A percentile compares a stretch with the other conserved stretches of the same genome.
phyloP scores from a whole-genome alignment of 495 filamentous ascomycete genomes.

The Bacidia gigantensis region DNA sequence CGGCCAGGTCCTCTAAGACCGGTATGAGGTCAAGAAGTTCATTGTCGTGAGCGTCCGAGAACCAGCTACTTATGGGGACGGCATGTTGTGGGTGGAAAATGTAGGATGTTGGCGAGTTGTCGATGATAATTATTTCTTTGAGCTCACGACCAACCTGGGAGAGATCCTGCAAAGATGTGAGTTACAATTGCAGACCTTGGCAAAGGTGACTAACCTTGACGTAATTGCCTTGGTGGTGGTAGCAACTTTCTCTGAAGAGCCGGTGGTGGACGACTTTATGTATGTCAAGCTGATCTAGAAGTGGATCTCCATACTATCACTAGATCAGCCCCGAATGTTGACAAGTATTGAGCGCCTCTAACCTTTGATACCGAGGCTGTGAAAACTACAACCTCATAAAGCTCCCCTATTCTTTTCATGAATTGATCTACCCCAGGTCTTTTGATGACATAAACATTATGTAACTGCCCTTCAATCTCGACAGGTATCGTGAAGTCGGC shows the following conservation, averaged over 20 bases:
- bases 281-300: constrained; percentile 94
- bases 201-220: constrained; percentile 53
- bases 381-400: constrained; percentile 98
- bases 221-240: constrained; percentile 98
- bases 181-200: neutral
- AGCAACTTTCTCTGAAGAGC: constrained; percentile 95
- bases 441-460: constrained; percentile 99
- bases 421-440: constrained; percentile 94
- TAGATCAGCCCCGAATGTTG: neutral
- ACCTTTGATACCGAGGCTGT: constrained; percentile 98
- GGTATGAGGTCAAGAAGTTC: constrained; percentile 96
- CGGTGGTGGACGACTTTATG: constrained; percentile 94
- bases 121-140: constrained; percentile 96
- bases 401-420: constrained; percentile 94
- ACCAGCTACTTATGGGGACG: constrained; percentile 99
- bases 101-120: constrained; percentile 98
- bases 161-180: constrained; percentile 46
- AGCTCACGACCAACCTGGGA: constrained; percentile 94
- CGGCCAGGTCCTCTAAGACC: constrained; percentile 92
- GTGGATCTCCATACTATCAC: constrained; percentile 79
- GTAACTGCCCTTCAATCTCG: constrained; percentile 96
- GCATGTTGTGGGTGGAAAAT: constrained; percentile 99
- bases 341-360: constrained; percentile 17
- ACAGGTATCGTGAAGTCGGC: constrained; percentile 99
- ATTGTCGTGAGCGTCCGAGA: constrained; percentile 99